A percentile compares a stretch with the other conserved stretches of the same genome.
Evolutionary conservation across 768 basidiomycete genomes (phyloP).

Genomic region (Xerocomus brunneocitrinus): DNA sequence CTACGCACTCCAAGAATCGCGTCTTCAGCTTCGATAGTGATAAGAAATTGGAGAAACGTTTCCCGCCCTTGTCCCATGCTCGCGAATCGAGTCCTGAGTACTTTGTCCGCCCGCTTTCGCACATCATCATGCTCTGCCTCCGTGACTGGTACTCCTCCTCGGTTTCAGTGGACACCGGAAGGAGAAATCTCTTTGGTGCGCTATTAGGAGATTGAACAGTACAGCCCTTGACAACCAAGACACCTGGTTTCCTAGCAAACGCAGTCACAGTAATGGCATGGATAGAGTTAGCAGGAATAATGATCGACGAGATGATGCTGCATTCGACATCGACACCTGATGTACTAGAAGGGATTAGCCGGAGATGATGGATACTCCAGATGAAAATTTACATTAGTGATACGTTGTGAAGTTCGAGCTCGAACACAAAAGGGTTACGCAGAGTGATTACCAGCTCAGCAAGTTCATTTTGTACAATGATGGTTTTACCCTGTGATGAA

Average conservation of each 20-base stretch:
- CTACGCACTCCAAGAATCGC: slow-evolving; percentile 73
- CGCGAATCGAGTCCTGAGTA: slow-evolving; percentile 68
- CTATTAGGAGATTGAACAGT: slow-evolving; percentile 74
- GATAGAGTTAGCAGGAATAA: slow-evolving; percentile 69
- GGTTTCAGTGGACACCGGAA: slow-evolving; percentile 68
- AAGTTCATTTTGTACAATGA: slow-evolving; percentile 78
- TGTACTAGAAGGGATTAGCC: slow-evolving; percentile 49
- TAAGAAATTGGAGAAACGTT: slow-evolving; percentile 33
- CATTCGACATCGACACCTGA: slow-evolving; percentile 75
- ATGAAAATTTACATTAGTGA: slow-evolving; percentile 60
- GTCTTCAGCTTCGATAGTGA: slow-evolving; percentile 25
- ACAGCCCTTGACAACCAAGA: slow-evolving; percentile 72
- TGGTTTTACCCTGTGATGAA: slow-evolving; percentile 44
- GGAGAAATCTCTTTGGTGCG: slow-evolving; percentile 60
- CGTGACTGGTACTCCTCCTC: slow-evolving; percentile 61
- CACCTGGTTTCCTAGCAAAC: slow-evolving; percentile 59
- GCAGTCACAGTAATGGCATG: slow-evolving; percentile 72
- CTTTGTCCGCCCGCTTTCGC: slow-evolving; percentile 70
- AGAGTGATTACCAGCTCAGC: slow-evolving; percentile 80
- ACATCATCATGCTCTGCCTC: slow-evolving; percentile 54
- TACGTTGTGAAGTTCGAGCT: slow-evolving; percentile 80
- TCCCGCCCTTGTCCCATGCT: slow-evolving; percentile 50
- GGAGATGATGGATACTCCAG: background rate
- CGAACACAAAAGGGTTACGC: slow-evolving; percentile 91
- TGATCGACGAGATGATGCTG: slow-evolving; percentile 49